Percentiles rank a stretch among this genome's conserved stretches.
These are phyloP conservation scores for Bruguiera hainesii DNA, from an alignment of 441 rosid genomes.

Conservation along the genomic window DNA sequence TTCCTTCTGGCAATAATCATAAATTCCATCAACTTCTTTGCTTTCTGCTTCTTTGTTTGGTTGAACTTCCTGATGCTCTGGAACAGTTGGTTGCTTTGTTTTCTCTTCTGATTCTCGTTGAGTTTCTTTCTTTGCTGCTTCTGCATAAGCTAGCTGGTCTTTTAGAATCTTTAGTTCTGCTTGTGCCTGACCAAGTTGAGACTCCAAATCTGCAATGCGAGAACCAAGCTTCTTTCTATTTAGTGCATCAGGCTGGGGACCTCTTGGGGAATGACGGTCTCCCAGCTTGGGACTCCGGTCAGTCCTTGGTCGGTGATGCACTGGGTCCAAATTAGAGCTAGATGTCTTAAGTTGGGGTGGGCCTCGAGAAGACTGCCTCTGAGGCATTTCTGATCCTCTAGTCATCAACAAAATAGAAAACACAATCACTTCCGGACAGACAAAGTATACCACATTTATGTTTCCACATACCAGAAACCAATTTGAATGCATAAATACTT, in stretches of 20 bases:
- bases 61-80: slow-evolving; percentile 4
- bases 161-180: slow-evolving; percentile 73
- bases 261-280: slow-evolving; percentile 75
- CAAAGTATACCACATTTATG: not conserved
- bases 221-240: slow-evolving; percentile 82
- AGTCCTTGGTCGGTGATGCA: slow-evolving; percentile 45
- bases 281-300: slow-evolving; percentile 72
- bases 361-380: slow-evolving; percentile 68
- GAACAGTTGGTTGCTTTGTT: slow-evolving; percentile 36
- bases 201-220: slow-evolving; percentile 79
- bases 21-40: slow-evolving; percentile 29
- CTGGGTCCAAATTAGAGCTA: slow-evolving; percentile 54
- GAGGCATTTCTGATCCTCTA: slow-evolving; percentile 73
- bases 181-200: slow-evolving; percentile 94
- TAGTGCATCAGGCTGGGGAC: slow-evolving; percentile 51
- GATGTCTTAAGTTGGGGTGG: slow-evolving; percentile 53
- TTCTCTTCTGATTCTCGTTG: slow-evolving; percentile 59
- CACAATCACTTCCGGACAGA: not conserved
- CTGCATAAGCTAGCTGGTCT: slow-evolving; percentile 74
- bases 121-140: slow-evolving; percentile 84
- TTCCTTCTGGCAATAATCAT: slow-evolving; percentile 43
- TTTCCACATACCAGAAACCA: not conserved
- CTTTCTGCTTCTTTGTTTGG: slow-evolving; percentile 26
- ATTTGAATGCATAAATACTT: not conserved
- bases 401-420: slow-evolving; percentile 13